These are phyloP conservation scores for Eremochloa ophiuroides DNA, from an alignment of 176 grass and related monocot species.

Conservation along the genomic window DNA sequence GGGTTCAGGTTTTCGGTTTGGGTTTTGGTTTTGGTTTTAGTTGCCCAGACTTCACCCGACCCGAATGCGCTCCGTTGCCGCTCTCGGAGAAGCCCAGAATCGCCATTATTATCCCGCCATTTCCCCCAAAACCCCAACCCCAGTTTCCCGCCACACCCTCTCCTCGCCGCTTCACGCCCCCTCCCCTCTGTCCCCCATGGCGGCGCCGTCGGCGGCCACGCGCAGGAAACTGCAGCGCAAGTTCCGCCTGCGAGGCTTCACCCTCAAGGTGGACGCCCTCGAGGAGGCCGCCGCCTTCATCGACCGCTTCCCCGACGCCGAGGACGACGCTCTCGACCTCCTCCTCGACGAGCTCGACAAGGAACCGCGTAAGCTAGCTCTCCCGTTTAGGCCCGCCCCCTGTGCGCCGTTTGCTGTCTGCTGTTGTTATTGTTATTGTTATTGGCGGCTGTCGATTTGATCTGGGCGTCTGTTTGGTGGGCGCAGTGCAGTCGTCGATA, in stretches of 20 bases:
- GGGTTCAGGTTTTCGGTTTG: too few relatives aligned
- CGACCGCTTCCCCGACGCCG: constrained; percentile 62
- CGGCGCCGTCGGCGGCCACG: constrained; percentile 37
- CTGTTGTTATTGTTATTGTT: not conserved
- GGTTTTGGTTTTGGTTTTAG: too few relatives aligned
- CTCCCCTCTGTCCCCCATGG: constrained; percentile 22
- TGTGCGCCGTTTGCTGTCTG: not conserved
- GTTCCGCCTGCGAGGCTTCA: constrained; percentile 78
- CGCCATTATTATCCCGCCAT: constrained; percentile 16
- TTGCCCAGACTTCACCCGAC: too few relatives aligned
- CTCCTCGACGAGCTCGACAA: constrained; percentile 79
- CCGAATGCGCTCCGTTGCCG: too few relatives aligned
- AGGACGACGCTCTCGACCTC: constrained; percentile 86
- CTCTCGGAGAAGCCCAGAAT: not conserved
- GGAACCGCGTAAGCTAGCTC: constrained; percentile 43
- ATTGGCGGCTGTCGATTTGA: not conserved
- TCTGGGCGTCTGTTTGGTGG: not conserved
- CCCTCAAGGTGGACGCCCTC: constrained; percentile 82
- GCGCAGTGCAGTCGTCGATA: constrained; percentile 71
- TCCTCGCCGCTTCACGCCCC: not conserved
- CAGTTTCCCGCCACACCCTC: constrained; percentile 22
- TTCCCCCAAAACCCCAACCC: constrained; percentile 8
- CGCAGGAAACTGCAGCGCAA: constrained; percentile 82
- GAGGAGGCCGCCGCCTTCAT: constrained; percentile 71
- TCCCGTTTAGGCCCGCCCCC: not conserved